Base-by-base conservation (phyloP, 768 basidiomycete genomes). In the Lactifluus piperatus region DNA sequence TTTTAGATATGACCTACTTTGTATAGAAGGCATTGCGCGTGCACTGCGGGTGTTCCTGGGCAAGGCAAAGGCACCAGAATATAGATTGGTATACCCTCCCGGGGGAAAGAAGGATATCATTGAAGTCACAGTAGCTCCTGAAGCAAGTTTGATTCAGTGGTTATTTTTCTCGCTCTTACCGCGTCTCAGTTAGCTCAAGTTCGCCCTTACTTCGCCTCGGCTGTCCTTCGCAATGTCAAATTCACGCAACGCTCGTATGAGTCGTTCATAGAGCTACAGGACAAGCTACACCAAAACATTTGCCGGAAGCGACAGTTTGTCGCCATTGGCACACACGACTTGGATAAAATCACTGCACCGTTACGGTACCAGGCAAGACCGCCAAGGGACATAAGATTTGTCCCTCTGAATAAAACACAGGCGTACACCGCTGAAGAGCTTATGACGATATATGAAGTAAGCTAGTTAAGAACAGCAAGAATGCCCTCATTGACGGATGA, bases 251-350 rank as follows among this genome's bases (percentile, higher is more conserved):
- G 81, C 52, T 93, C 91, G 39, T 98, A 98, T 70, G 89, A 88
- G 26, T 94, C 91, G 62, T 98, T 99, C 81, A 95, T 99, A 66
- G 97, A 98, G 69, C 76, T 99, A n/a, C 97, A 99, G 74, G 97
- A 99, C 70, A 99, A 98, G 73, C 79, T 99, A 51, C 97, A 99
- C 70, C 89, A 94, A 68, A 99, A 99, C 72, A 81, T 99, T 34
- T 94, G 91, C 68, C 79, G 97, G 57, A 78, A 88, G 64, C 78
- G 97, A 57, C 90, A 88, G 68, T 81, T 99, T 45, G 97, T 95
- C 48, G 83, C 97, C 20, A 97, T 99, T 64, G 97, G 97, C 57
- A 99, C 97, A 2, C 97, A 99, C 66, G 97, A 99, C 74, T 73
- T 99, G 50, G 94, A 97, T 71, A 91, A 89, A 4, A 74, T 99